Evolutionary conservation across 2,329 filamentous ascomycete species (phyloP).

Genomic region (Fusarium veterinarium): DNA sequence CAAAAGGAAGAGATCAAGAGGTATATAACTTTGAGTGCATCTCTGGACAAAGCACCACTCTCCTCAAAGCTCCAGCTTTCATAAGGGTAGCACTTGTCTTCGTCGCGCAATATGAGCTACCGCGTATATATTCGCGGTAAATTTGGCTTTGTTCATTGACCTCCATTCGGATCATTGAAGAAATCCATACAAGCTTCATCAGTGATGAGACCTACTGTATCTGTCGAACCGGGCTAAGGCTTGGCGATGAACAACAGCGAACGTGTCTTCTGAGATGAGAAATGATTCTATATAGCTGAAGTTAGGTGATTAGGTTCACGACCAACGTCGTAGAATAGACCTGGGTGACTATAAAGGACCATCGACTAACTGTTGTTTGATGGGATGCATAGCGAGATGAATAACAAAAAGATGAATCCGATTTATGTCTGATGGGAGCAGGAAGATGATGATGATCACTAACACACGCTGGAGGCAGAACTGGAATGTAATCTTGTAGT

Average conservation of each 20-base stretch:
- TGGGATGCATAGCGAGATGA: neutral
- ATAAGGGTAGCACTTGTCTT: neutral
- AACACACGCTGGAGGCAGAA: neutral
- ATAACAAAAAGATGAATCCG: neutral
- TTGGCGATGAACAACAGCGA: neutral
- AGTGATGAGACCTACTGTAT: neutral
- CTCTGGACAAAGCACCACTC: neutral
- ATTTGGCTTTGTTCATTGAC: neutral
- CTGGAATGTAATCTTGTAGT: neutral
- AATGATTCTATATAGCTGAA: neutral
- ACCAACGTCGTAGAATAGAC: neutral
- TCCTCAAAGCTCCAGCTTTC: neutral
- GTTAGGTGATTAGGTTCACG: neutral
- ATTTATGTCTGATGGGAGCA: neutral
- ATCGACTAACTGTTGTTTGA: neutral
- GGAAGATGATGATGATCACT: neutral
- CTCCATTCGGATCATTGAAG: neutral
- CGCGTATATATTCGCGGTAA: neutral
- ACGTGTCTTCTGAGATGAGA: neutral
- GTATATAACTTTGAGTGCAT: too few relatives aligned
- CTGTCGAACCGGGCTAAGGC: neutral
- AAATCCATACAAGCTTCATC: neutral
- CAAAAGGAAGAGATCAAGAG: too few relatives aligned
- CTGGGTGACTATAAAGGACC: neutral
- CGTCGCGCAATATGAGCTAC: neutral